Evolutionary conservation across 2,329 filamentous ascomycete species (phyloP), one percentile per base, ranked within the genome.

Genomic region (Hypoxylon sp.): DNA sequence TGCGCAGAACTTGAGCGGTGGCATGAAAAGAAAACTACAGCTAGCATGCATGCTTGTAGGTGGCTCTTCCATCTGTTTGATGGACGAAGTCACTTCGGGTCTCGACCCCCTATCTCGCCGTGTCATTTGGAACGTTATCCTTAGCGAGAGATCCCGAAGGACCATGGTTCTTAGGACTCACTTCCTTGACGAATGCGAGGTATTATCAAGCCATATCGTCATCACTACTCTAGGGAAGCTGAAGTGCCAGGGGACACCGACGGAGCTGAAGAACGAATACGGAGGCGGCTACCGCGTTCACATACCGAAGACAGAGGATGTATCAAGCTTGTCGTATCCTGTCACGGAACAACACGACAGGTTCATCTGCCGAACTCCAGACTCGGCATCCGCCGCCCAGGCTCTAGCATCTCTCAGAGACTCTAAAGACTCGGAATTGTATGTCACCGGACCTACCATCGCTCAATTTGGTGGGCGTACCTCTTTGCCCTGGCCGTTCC

Each of bases 1-100:
- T 59, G 82, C 89, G 0, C 84, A 84, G 69, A 91, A 88, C 3
- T 78, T 93, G 1, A 92, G 89, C 46, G 91, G 91, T 10, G 91
- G 91, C 1, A 91, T 92, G 76, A 93, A 92, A 77, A 81, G 91
- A 48, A 93, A 93, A 73, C 80, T 92, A 6, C 91, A 93, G 74
- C 80, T 93, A 4, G 90, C 89, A 1, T 90, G 92, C 82, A 92
- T 92, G 89, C 87, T 93, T 64, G 91, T 89, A 1, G 91, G 91
- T 51, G 90, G 89, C 6, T 91, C 88, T 47, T 84, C 84, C 17
- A 84, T 93, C 3, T 93, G 91, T 74, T 89, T 89, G 69, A 84
- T 69, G 11, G 91, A 93, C 67, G 91, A 93, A 73, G 90, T 92
- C 5, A 90, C 87, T 7, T 90, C 87, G 47, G 91, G 91, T 7